Conservation (phyloP, 768 basidiomycete genomes). For the Lyophyllum semitale region DNA sequence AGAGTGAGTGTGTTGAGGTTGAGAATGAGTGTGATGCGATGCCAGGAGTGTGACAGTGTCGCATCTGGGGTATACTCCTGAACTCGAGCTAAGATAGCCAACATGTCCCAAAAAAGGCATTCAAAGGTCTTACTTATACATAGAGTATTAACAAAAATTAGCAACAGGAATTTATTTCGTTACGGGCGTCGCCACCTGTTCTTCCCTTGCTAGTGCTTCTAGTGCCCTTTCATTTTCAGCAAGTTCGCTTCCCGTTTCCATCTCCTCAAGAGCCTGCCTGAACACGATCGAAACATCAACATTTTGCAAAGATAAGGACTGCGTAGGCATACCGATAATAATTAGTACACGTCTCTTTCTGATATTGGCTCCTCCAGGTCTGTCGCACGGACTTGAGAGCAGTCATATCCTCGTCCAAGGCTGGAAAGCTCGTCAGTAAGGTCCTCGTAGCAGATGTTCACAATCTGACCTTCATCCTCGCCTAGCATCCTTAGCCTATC, state of each 20-base stretch:
- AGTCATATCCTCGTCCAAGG: conserved; percentile 64
- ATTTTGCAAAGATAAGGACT: neutral
- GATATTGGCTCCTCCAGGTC: conserved; percentile 59
- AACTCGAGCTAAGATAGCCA: too few relatives aligned
- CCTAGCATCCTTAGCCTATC: conserved; percentile 66
- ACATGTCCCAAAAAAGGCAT: too few relatives aligned
- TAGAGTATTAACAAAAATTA: too few relatives aligned
- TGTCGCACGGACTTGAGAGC: conserved; percentile 51
- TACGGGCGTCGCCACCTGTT: too few relatives aligned
- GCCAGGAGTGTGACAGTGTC: too few relatives aligned
- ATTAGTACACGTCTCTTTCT: conserved; percentile 56
- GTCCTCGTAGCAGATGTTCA: neutral
- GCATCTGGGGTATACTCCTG: too few relatives aligned
- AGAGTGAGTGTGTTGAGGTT: too few relatives aligned
- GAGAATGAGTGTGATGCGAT: too few relatives aligned
- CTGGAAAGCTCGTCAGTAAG: conserved; percentile 34
- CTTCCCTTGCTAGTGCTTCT: too few relatives aligned
- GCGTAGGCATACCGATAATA: conserved; percentile 58
- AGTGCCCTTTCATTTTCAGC: conserved; percentile 10
- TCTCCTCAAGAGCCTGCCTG: conserved; percentile 24
- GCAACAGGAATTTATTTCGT: too few relatives aligned
- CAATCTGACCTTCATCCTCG: conserved; percentile 64
- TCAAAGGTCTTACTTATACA: too few relatives aligned
- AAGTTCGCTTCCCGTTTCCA: conserved; percentile 24
- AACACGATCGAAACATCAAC: neutral